A percentile compares a stretch with the other conserved stretches of the same genome.
Evolutionary conservation across 352 stramenopile species (phyloP).

Genomic region (Pythium apleroticum): DNA sequence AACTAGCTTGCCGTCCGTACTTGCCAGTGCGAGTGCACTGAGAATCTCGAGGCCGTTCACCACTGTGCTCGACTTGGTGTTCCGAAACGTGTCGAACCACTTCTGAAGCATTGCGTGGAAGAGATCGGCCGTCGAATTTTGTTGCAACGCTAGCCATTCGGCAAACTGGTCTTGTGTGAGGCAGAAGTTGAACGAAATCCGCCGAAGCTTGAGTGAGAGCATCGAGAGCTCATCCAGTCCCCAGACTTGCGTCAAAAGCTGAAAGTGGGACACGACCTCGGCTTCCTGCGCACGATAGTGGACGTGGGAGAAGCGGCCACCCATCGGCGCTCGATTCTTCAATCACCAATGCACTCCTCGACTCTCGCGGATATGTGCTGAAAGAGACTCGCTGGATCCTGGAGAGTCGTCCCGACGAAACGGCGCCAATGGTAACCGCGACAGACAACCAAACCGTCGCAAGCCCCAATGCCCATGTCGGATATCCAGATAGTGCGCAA

Average conservation of each 20-base stretch:
- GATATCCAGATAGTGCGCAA: too few relatives aligned
- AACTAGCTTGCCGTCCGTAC: constrained; percentile 46
- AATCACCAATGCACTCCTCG: neutral
- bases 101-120: constrained; percentile 52
- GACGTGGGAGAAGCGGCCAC: constrained; percentile 69
- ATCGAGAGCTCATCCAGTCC: constrained; percentile 54
- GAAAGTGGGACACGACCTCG: constrained; percentile 54
- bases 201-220: constrained; percentile 52
- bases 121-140: constrained; percentile 34
- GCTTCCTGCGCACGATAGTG: constrained; percentile 76
- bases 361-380: too few relatives aligned
- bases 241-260: constrained; percentile 71
- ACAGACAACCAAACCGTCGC: neutral
- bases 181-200: constrained; percentile 78
- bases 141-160: constrained; percentile 58
- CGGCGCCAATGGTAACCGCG: constrained; percentile 1
- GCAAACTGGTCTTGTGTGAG: constrained; percentile 62
- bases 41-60: constrained; percentile 74
- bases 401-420: constrained; percentile 6
- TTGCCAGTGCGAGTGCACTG: constrained; percentile 52
- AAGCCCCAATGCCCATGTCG: neutral
- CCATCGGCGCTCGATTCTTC: constrained; percentile 33
- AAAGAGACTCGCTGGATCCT: neutral
- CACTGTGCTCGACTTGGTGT: constrained; percentile 56
- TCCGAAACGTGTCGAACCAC: constrained; percentile 74